Conservation (phyloP, 768 basidiomycete species). For the Russula olivacea region DNA sequence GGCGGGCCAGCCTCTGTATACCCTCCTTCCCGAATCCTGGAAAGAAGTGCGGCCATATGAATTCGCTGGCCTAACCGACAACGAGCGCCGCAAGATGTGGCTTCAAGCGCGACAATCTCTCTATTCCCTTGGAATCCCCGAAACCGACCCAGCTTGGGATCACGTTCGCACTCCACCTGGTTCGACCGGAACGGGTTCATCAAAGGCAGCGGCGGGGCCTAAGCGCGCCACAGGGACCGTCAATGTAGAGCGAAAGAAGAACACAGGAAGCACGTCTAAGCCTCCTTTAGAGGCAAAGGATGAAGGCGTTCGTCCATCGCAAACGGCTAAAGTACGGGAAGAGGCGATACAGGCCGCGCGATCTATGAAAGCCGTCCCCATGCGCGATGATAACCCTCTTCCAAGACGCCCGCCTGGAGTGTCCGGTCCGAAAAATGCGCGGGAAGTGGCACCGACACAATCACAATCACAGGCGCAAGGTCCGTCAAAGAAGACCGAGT, state of each 20-base stretch:
- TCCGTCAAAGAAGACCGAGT: slow-evolving; percentile 27
- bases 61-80: slow-evolving; percentile 45
- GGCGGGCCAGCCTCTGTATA: slow-evolving; percentile 34
- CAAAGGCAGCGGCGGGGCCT: slow-evolving; percentile 1
- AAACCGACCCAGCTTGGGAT: slow-evolving; percentile 58
- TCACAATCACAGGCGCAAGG: slow-evolving; percentile 19
- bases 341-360: background rate
- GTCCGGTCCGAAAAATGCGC: slow-evolving; percentile 21
- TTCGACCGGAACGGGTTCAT: background rate
- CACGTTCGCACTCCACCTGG: slow-evolving; percentile 35
- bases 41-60: slow-evolving; percentile 64
- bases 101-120: slow-evolving; percentile 47
- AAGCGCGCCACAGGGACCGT: slow-evolving; percentile 8
- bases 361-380: slow-evolving; percentile 9
- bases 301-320: slow-evolving; percentile 10
- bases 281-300: slow-evolving; percentile 14
- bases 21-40: slow-evolving; percentile 55
- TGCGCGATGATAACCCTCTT: slow-evolving; percentile 23
- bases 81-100: slow-evolving; percentile 45
- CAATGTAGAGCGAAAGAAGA: slow-evolving; percentile 18
- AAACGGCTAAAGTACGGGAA: slow-evolving; percentile 8
- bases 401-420: slow-evolving; percentile 26
- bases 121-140: slow-evolving; percentile 47
- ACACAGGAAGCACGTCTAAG: slow-evolving; percentile 2
- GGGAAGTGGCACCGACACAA: slow-evolving; percentile 18